Evolutionary conservation across 192 early-diverging fungal species (phyloP), one percentile per base, ranked within the genome.

Genomic region (Backusella parvicylindrica): DNA sequence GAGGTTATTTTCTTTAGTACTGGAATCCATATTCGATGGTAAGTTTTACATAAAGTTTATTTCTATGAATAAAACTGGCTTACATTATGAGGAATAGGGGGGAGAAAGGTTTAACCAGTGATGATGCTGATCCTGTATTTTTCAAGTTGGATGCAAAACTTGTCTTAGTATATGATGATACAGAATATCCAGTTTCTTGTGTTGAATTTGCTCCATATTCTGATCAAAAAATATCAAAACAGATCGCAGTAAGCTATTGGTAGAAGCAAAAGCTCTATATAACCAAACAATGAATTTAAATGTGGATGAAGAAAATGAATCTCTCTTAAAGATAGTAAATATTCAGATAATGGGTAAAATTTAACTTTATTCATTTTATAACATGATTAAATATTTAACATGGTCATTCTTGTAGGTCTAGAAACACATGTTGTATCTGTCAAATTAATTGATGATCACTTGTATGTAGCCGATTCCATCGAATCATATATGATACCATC

Each of bases 261-360:
- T 64, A 15, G 60, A 64, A 64, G 60, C 60, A 28, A 64, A 64
- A 32, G 9, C 8, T 32, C 26, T 64, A 12, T 64, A 31, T 31
- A 30, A 64, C 28, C 12, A 64, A 64, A 31, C 31, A 30, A 28
- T 28, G 30, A 15, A 15, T 32, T 64, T 64, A 32, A 7, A 64
- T 31, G 5, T 64, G 11, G 28, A 31, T 64, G 28, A 64, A 64
- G 60, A 32, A 15, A 64, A 64, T 13, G 11, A 26, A 31, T 26
- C 60, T 31, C 1, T 28, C 60, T 31, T 64, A 1, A 64, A 64
- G 11, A 64, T 64, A 28, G 30, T 32, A 6, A 64, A 64, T 15
- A 64, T 64, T 31, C 60, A 64, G 28, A 64, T 64, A 7, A 64
- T 64, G 60, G 60, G 60, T 64, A 64, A 64, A 64, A 11, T 64